phyloP scores from a whole-genome alignment of 2,329 filamentous ascomycete species.

The Phyllosticta citriasiana region DNA sequence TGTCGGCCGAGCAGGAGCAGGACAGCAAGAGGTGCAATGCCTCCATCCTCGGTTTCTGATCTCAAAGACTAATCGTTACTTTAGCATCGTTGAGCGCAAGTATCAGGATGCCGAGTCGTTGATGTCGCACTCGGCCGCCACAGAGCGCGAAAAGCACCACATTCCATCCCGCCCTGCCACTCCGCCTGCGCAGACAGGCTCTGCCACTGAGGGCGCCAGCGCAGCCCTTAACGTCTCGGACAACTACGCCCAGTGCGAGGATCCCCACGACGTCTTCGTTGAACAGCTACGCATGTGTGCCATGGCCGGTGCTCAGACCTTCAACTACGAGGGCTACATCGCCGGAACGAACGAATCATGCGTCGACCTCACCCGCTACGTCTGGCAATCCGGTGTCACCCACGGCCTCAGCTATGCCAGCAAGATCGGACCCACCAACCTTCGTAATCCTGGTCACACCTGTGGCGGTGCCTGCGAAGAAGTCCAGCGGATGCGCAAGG shows the following conservation, averaged over 20 bases:
- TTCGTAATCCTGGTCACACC: not conserved
- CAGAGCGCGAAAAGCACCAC: not conserved
- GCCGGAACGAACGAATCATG: not conserved
- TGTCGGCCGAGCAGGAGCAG: not conserved
- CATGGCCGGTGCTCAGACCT: not conserved
- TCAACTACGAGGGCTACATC: not conserved
- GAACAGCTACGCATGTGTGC: not conserved
- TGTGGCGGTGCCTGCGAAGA: not conserved
- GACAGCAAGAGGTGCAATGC: not conserved
- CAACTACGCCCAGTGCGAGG: not conserved
- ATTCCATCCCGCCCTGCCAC: too few species aligned
- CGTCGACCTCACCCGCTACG: not conserved
- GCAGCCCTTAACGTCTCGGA: not conserved
- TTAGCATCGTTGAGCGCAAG: not conserved
- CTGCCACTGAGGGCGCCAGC: not conserved
- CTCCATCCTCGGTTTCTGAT: not conserved
- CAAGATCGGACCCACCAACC: not conserved
- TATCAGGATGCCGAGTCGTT: conserved; percentile 1
- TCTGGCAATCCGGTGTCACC: not conserved
- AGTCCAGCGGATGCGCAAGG: not conserved
- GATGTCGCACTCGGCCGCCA: not conserved
- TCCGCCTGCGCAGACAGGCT: too few species aligned
- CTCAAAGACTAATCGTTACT: not conserved
- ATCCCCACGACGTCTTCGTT: not conserved
- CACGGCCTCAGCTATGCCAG: not conserved